Conservation (phyloP, 139 green algal species). For the Astrephomene gubernaculifera region DNA sequence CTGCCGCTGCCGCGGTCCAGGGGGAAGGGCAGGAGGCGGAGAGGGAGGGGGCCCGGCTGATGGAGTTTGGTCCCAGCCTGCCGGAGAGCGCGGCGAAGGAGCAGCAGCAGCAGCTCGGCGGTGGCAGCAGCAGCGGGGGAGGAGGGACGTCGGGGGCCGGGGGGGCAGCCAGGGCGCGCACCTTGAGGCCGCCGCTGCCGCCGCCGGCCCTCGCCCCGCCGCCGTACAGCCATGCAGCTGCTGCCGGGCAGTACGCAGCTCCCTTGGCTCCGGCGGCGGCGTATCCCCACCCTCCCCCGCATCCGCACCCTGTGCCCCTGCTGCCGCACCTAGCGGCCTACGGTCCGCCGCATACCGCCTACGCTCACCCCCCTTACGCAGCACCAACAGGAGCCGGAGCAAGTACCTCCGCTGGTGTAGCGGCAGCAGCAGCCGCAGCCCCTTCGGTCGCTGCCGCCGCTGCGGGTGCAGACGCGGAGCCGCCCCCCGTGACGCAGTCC, state of each 20-base stretch:
- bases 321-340: neutral
- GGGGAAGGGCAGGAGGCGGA: neutral
- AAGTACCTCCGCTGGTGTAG: neutral
- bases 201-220: neutral
- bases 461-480: neutral
- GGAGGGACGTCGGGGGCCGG: neutral
- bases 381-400: neutral
- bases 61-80: too few relatives aligned
- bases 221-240: neutral
- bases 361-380: neutral
- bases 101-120: neutral
- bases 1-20: neutral
- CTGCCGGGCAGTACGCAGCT: neutral
- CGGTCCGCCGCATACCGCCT: neutral
- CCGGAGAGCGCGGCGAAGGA: too few relatives aligned
- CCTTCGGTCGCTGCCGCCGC: neutral
- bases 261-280: neutral
- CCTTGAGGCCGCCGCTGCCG: neutral
- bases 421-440: neutral
- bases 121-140: neutral
- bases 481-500: conserved; percentile 12
- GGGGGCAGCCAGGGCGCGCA: too few relatives aligned
- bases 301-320: neutral
- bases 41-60: too few relatives aligned
- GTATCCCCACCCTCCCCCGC: neutral